phyloP scores from a whole-genome alignment of 805 yeast genomes.

The Pichia californica region DNA sequence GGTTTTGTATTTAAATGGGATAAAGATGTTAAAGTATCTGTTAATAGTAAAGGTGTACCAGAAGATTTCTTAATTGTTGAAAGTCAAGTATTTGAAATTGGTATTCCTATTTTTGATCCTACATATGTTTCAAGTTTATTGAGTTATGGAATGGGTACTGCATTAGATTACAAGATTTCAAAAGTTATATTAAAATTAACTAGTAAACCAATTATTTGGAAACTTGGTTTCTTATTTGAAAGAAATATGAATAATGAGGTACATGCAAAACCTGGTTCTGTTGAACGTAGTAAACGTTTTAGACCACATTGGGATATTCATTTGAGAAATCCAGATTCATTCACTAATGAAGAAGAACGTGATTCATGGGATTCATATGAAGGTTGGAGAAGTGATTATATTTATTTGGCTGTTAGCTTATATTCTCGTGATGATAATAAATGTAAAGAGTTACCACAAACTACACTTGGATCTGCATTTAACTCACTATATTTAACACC shows the following conservation, averaged over 20 bases:
- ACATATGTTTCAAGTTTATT: conserved; percentile 24
- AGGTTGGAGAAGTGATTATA: conserved; percentile 74
- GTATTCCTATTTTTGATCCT: conserved; percentile 43
- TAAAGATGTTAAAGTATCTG: conserved; percentile 41
- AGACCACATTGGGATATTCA: conserved; percentile 57
- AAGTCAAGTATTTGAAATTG: conserved; percentile 51
- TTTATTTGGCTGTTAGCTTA: conserved; percentile 63
- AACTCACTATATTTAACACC: conserved; percentile 80
- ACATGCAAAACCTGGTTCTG: conserved; percentile 28
- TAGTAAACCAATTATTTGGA: conserved; percentile 69
- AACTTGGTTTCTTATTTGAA: conserved; percentile 67
- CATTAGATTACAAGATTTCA: conserved; percentile 32
- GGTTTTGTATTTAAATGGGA: conserved; percentile 66
- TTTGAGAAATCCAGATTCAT: conserved; percentile 48
- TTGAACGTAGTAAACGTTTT: conserved; percentile 38
- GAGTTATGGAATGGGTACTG: conserved; percentile 17
- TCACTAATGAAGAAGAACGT: conserved; percentile 31
- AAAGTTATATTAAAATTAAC: conserved; percentile 55
- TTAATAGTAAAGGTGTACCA: conserved; percentile 45
- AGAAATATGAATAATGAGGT: conserved; percentile 38
- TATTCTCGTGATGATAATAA: conserved; percentile 30
- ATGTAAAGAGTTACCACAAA: conserved; percentile 13
- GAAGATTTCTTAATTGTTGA: conserved; percentile 46
- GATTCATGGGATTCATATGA: conserved; percentile 68
- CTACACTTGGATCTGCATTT: conserved; percentile 30